Evolutionary conservation across 2,329 filamentous ascomycete species (phyloP).

Genomic region (Arthroderma sp.): DNA sequence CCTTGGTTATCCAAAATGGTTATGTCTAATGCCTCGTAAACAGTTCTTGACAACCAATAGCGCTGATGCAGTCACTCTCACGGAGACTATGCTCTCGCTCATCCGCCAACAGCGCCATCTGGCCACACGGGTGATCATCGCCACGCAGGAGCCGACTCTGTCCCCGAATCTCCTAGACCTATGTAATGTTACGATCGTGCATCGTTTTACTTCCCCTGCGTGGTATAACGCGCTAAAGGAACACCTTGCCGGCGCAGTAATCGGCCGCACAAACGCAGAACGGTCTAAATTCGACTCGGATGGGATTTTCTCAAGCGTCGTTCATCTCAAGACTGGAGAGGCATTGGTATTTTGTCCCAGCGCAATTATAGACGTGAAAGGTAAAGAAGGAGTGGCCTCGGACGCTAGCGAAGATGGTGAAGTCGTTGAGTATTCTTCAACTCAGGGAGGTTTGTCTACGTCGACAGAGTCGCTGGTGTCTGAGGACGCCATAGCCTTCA

Average conservation of each 20-base stretch:
- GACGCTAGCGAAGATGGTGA: not conserved
- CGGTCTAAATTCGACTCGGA: constrained; percentile 12
- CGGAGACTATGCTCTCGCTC: constrained; percentile 45
- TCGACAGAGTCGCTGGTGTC: too few relatives aligned
- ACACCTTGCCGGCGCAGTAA: constrained; percentile 35
- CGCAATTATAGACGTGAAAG: constrained; percentile 25
- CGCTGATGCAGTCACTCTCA: constrained; percentile 44
- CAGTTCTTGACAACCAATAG: constrained; percentile 47
- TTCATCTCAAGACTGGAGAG: constrained; percentile 35
- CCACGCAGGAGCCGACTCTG: constrained; percentile 65
- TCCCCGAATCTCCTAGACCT: constrained; percentile 56
- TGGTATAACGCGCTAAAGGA: constrained; percentile 41
- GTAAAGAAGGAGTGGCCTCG: not conserved
- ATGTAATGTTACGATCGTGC: constrained; percentile 57
- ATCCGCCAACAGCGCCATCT: constrained; percentile 61
- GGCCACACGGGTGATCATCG: constrained; percentile 53
- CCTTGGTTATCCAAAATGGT: not conserved
- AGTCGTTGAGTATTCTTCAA: not conserved
- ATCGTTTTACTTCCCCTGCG: constrained; percentile 54
- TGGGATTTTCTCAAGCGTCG: constrained; percentile 33
- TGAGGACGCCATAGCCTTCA: not conserved
- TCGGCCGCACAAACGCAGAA: constrained; percentile 12
- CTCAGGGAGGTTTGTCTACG: too few relatives aligned
- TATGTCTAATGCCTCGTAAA: not conserved
- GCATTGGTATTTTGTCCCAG: constrained; percentile 38